Evolutionary conservation across 2,329 filamentous ascomycete genomes (phyloP), one percentile per base, ranked within the genome.

Genomic region (Neofusicoccum kwambonambiense): DNA sequence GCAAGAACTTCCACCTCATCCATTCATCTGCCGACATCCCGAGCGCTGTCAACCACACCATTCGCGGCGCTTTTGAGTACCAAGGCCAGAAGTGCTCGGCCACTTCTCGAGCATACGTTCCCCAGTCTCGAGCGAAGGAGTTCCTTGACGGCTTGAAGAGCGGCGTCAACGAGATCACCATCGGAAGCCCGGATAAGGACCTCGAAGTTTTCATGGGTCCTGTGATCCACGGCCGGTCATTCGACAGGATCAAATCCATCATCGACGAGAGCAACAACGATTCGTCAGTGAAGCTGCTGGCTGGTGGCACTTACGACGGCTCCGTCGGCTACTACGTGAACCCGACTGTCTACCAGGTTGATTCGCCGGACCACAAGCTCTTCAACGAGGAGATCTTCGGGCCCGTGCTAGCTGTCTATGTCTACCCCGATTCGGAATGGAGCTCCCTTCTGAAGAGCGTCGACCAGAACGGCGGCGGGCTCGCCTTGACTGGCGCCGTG

Each of bases 71-170:
- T 2, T 96, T 96, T 74, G 92, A 96, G 78, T 96, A 89, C 82
- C 91, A 95, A 77, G 92, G 92, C 56, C 92, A 96, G 78, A 96
- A 96, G 80, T 96, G 92, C 83, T 92, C 89, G 70, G 92, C 92
- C 65, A 92, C 90, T 22, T 94, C 91, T 27, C 87, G 92, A 34
- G 82, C 87, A 52, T 96, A 96, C 78, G 86, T 95, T 2, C 88
- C 92, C 31, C 83, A 86, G 72, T 94, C 90, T 2, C 77, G 90
- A 49, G 92, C 90, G 86, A 84, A 89, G 7, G 81, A 88, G 68
- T 92, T 94, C 80, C 86, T 88, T 73, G 78, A 87, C 69, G 83
- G 84, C 64, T 80, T 96, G 3, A 82, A 88, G 12, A 77, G 83
- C n/a, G 90, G 94, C 78, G 89, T 87, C 9, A 81, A 87, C 72